Evolutionary conservation across 305 asterid genomes (phyloP), one percentile per base, ranked within the genome.

Genomic region (Salvia sclarea): DNA sequence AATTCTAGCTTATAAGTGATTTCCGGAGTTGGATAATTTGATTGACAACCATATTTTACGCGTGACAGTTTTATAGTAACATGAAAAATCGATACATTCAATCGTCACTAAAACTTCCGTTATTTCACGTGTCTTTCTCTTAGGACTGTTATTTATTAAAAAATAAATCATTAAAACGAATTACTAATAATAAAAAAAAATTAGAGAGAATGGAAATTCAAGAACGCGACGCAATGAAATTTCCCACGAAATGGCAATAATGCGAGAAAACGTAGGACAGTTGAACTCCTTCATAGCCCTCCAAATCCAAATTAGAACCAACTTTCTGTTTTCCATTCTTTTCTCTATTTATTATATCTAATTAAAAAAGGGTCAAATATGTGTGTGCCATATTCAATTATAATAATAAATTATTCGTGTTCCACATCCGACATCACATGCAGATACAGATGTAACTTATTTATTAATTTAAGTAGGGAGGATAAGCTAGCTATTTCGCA

Each of bases 281-380:
- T 68, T 30, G 75, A 68, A 68, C 54, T 77, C 64, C 54, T 61
- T n/a, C n/a, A n/a, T n/a, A n/a, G n/a, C n/a, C 50, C 17, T 21
- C 52, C 1, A 31, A 58, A 57, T 43, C 52, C 25, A n/a, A 21
- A 47, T 37, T 17, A 14, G 17, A 54, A 13, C n/a, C 8, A 24
- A 6, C 10, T 58, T 28, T 49, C 43, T 45, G 2, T 3, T 33
- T 52, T 30, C 47, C 9, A 4, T 7, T 49, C 3, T 2, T 28
- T 18, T 20, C 10, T 30, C 0, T 22, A 0, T 3, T 2, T 53
- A 13, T 12, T 24, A 3, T 52, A 2, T 22, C 16, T 3, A 52
- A 5, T 4, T 11, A 37, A 37, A 25, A 13, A 37, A 11, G 40
- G 5, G n/a, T 20, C 10, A 66, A 64, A 50, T 50, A 7, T 45